Evolutionary conservation across 352 stramenopile species (phyloP).

Genomic region (Elongisporangium senticosum): DNA sequence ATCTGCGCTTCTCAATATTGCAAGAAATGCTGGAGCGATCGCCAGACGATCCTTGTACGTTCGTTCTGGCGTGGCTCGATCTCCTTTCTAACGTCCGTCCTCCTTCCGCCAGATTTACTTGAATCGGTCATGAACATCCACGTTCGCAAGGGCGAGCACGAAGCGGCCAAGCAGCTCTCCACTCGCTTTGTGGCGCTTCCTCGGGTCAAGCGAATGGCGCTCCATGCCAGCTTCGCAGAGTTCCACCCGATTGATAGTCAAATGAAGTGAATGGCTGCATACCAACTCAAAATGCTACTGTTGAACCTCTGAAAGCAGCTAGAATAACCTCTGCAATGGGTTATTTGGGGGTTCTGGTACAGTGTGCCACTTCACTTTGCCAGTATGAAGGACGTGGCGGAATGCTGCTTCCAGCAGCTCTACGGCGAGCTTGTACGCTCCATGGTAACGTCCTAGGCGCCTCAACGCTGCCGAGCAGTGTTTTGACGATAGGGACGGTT

Average conservation of each 20-base stretch:
- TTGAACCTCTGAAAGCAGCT: background rate
- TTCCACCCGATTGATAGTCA: slow-evolving; percentile 7
- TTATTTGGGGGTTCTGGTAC: background rate
- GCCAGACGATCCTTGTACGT: slow-evolving; percentile 30
- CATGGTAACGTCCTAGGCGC: slow-evolving; percentile 37
- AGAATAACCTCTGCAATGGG: background rate
- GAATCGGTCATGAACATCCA: slow-evolving; percentile 42
- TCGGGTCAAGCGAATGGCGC: slow-evolving; percentile 18
- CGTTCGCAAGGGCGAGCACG: slow-evolving; percentile 30
- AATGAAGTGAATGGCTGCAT: background rate
- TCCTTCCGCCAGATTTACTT: slow-evolving; percentile 22
- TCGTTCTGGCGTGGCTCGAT: background rate
- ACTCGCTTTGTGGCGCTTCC: slow-evolving; percentile 25
- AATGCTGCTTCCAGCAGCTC: slow-evolving; percentile 86
- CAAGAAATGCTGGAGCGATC: slow-evolving; percentile 24
- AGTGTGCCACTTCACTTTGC: background rate
- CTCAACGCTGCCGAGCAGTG: background rate
- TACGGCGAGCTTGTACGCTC: slow-evolving; percentile 84
- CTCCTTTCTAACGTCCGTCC: background rate
- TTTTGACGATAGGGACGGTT: background rate
- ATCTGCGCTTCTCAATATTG: slow-evolving; percentile 36
- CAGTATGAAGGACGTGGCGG: slow-evolving; percentile 78
- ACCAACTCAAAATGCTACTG: background rate
- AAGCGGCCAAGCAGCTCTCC: slow-evolving; percentile 19
- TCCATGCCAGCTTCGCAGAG: slow-evolving; percentile 24